Evolutionary conservation across 352 stramenopile genomes (phyloP), one percentile per base, ranked within the genome.

Genomic region (Thalassiosira hispida): DNA sequence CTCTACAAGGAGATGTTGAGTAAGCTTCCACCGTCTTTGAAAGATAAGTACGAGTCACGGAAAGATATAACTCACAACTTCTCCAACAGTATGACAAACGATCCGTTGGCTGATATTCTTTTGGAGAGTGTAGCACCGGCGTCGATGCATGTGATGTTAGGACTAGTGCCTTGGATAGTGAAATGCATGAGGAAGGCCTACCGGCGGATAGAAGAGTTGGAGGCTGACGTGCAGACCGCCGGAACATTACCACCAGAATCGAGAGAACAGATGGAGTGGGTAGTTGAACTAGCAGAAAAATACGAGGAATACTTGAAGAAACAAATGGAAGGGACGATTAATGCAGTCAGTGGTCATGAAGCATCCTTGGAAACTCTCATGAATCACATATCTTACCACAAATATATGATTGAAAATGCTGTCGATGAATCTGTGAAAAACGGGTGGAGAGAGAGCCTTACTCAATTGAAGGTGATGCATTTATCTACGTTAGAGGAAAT

Each of bases 71-170:
- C 31, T 9, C 31, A 38, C 3, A 8, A 38, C 8, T 8, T 9
- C 3, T 9, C 31, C 8, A 3, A 38, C 31, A 38, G 31, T 46
- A 68, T 68, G 14, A n/a, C 35, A 0, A 16, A 22, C 6, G 9
- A 9, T 16, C 18, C 40, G 9, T 8, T 53, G 11, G 40, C 59
- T 27, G 29, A 68, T 27, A 53, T 55, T 16, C 14, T 22, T n/a
- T n/a, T 68, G 0, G 33, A 68, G 35, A n/a, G 20, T 31, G 22
- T 51, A 33, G 12, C n/a, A 27, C 12, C 22, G 11, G 59, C 59
- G 2, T 29, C 40, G 16, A 44, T 53, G 2, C 59, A 68, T 18
- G 59, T 68, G 14, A n/a, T 44, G n/a, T 40, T 68, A 9, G 59
- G 33, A 18, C 3, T 55, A 11, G 22, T 27, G 11, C 46, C 46